A percentile compares a stretch with the other conserved stretches of the same genome.
Evolutionary conservation across 345 rosid species (phyloP).

Genomic region (Linum trigynum): DNA sequence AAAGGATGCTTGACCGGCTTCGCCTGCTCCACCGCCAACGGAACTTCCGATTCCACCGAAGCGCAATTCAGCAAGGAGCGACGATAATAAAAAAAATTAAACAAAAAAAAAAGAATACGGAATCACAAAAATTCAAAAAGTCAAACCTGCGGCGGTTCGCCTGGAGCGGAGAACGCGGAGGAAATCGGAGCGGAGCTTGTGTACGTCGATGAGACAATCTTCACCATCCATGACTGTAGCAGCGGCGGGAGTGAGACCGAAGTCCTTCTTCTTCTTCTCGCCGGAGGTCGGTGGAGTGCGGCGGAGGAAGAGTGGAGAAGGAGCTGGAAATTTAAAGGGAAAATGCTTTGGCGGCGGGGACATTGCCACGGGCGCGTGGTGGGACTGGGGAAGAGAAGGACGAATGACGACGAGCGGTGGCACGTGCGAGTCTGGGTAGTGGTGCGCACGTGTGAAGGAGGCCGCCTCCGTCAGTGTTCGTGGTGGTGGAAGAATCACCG

Average conservation of each 20-base stretch:
- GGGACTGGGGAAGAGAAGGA: background rate
- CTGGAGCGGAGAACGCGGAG: slow-evolving; percentile 40
- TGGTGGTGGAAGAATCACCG: background rate
- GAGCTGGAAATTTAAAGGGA: background rate
- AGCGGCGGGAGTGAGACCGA: background rate
- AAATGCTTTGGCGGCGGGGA: slow-evolving; percentile 13
- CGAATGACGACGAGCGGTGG: background rate
- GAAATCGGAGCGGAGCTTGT: slow-evolving; percentile 44
- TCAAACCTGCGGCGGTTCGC: slow-evolving; percentile 41
- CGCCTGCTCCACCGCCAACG: slow-evolving; percentile 38
- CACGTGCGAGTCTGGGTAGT: slow-evolving; percentile 14
- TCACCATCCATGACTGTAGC: background rate
- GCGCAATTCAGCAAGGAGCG: background rate
- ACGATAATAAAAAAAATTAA: background rate
- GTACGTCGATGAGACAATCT: slow-evolving; percentile 7
- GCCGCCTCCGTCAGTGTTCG: background rate
- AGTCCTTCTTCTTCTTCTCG: background rate
- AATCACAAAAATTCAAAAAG: background rate
- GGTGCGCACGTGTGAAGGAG: background rate
- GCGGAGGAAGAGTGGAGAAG: slow-evolving; percentile 12
- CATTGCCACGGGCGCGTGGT: background rate
- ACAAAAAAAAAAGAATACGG: background rate
- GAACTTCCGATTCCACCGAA: slow-evolving; percentile 25
- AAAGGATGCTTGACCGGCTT: slow-evolving; percentile 50
- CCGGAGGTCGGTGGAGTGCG: background rate